phyloP scores from a whole-genome alignment of 805 yeast species.

The Candida piceae region DNA sequence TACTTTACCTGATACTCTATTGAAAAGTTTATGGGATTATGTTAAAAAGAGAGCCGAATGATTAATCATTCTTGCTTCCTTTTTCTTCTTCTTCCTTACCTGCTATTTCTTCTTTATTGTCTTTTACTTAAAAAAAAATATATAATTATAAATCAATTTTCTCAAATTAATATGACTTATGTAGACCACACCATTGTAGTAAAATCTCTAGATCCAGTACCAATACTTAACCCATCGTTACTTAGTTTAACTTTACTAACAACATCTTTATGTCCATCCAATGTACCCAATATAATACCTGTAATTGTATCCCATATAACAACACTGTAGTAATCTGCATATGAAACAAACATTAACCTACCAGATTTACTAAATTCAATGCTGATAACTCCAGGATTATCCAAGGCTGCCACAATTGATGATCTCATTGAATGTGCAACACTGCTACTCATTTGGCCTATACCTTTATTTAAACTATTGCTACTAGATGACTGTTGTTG shows the following conservation, averaged over 20 bases:
- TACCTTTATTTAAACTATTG: too few relatives aligned
- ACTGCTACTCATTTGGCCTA: too few relatives aligned
- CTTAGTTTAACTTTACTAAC: conserved; percentile 61
- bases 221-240: conserved; percentile 70
- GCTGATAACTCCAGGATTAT: conserved; percentile 66
- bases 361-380: conserved; percentile 73
- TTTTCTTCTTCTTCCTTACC: background rate
- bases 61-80: too few relatives aligned
- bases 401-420: conserved; percentile 34
- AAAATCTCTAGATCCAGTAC: conserved; percentile 79
- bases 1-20: conserved; percentile 84
- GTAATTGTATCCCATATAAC: conserved; percentile 73
- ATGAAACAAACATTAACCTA: conserved; percentile 66
- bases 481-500: too few relatives aligned
- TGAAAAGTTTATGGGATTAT: conserved; percentile 92
- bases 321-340: conserved; percentile 64
- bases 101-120: too few relatives aligned
- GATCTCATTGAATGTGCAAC: conserved; percentile 19
- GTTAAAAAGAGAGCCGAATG: conserved; percentile 60
- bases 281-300: conserved; percentile 56
- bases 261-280: conserved; percentile 61
- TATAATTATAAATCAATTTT: too few relatives aligned
- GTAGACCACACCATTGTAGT: conserved; percentile 62
- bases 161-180: too few relatives aligned
- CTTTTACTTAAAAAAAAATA: too few relatives aligned